A percentile compares a stretch with the other conserved stretches of the same genome.
phyloP scores from a whole-genome alignment of 495 filamentous ascomycete genomes.

The Thermochaetoides thermophila region DNA sequence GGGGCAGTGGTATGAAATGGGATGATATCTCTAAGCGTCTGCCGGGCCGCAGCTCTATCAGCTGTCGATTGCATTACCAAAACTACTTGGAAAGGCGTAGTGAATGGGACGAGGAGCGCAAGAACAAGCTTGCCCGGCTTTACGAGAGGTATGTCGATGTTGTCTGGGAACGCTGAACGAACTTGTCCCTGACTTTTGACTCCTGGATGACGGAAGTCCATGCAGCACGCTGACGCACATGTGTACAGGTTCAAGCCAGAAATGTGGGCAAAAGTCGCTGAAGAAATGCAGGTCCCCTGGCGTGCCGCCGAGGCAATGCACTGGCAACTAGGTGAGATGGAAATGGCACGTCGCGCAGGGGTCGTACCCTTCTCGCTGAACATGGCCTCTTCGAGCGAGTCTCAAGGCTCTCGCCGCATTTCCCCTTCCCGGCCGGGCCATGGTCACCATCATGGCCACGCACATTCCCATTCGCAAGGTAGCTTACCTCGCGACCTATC shows the following conservation, averaged over 20 bases:
- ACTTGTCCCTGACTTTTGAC: too few relatives aligned
- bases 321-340: constrained; percentile 85
- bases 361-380: constrained; percentile 65
- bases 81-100: constrained; percentile 86
- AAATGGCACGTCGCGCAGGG: constrained; percentile 84
- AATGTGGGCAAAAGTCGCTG: constrained; percentile 89
- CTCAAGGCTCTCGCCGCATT: too few relatives aligned
- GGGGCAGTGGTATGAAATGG: constrained; percentile 90
- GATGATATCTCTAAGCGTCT: constrained; percentile 88
- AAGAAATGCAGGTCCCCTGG: constrained; percentile 95
- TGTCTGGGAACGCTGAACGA: too few relatives aligned
- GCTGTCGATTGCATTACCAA: constrained; percentile 89
- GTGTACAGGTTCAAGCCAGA: constrained; percentile 73
- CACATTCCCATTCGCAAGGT: constrained; percentile 36
- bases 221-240: constrained; percentile 18
- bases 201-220: too few relatives aligned
- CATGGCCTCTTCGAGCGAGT: constrained; percentile 41
- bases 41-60: constrained; percentile 81
- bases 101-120: constrained; percentile 94
- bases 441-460: neutral
- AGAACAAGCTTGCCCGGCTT: constrained; percentile 85
- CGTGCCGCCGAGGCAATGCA: constrained; percentile 94
- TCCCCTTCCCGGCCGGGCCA: neutral
- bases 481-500: constrained; percentile 24
- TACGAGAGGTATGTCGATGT: constrained; percentile 89